Conservation (phyloP, 257 asterid species). For the Jasminum sambac region DNA sequence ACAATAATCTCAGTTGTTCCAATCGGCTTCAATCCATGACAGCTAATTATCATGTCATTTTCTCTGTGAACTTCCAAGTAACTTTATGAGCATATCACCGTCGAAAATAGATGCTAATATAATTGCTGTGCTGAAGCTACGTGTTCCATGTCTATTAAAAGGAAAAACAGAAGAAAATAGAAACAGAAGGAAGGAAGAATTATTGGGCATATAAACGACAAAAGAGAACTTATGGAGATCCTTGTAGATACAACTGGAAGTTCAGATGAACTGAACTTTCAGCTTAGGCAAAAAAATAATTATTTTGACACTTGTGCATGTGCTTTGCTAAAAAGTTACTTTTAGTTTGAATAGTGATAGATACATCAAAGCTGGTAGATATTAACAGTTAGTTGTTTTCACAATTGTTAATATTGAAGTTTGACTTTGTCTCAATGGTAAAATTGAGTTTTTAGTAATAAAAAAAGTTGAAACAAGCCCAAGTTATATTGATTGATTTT, state of each 20-base stretch:
- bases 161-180: background rate
- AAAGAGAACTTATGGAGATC: background rate
- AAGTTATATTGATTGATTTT: background rate
- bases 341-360: no score
- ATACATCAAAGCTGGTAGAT: no score
- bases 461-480: no score
- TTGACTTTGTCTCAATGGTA: no score
- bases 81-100: background rate
- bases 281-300: background rate
- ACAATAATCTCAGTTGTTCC: background rate
- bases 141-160: background rate
- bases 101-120: background rate
- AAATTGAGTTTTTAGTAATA: no score
- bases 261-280: background rate
- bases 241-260: background rate
- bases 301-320: background rate
- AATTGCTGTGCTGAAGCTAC: background rate
- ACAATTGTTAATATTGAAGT: no score
- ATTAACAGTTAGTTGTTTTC: no score
- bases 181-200: background rate
- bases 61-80: background rate
- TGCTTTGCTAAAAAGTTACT: no score
- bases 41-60: background rate
- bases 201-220: background rate
- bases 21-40: background rate